Evolutionary conservation across 1,284 basidiomycete species (phyloP).

Genomic region (Mycena sp.): DNA sequence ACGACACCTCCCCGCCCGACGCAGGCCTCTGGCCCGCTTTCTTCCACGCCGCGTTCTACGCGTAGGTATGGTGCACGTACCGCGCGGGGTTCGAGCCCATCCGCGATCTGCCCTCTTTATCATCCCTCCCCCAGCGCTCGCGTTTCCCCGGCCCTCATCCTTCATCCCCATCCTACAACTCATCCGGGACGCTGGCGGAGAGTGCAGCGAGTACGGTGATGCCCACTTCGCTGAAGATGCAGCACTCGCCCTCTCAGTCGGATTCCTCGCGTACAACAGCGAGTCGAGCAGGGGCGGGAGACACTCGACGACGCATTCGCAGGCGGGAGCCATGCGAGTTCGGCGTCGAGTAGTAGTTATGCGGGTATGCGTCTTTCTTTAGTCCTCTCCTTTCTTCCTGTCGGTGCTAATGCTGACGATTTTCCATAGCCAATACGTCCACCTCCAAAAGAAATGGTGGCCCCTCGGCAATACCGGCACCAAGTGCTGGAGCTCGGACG

Average conservation of each 20-base stretch:
- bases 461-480: not conserved
- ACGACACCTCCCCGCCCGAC: too few relatives aligned
- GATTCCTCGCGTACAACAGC: not conserved
- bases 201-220: not conserved
- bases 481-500: constrained; percentile 89
- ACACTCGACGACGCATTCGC: constrained; percentile 1
- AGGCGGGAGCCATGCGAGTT: not conserved
- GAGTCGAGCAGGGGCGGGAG: not conserved
- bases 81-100: too few relatives aligned
- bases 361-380: not conserved
- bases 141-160: not conserved
- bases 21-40: too few relatives aligned
- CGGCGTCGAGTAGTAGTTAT: not conserved
- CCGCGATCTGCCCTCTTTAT: too few relatives aligned
- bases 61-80: too few relatives aligned
- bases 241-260: not conserved
- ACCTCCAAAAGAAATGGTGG: constrained; percentile 13
- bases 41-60: too few relatives aligned
- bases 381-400: not conserved
- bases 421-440: not conserved
- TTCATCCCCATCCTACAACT: not conserved
- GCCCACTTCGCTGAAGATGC: not conserved
- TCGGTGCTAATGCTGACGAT: not conserved
- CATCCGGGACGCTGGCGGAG: too few relatives aligned
- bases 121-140: not conserved